Evolutionary conservation across 495 filamentous ascomycete genomes (phyloP), one percentile per base, ranked within the genome.

Genomic region (Glonium stellatum): DNA sequence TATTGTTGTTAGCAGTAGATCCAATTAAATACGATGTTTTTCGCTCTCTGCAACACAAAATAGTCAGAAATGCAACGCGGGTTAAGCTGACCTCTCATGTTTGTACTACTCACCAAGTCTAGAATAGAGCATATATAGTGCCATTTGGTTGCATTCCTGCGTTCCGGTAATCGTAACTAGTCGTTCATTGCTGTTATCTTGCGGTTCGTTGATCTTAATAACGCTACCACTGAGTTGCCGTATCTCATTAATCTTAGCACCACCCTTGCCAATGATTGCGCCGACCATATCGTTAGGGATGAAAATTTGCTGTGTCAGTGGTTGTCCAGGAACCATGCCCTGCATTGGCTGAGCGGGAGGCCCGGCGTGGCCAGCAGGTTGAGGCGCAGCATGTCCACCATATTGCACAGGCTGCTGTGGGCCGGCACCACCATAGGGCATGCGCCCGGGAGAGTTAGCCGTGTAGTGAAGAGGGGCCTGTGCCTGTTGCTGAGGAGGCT

Each of bases 241-340:
- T 61, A 98, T 98, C 77, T 98, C 93, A 70, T 98, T 98, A 79
- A 98, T 98, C 83, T 98, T 98, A 23, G 90, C 89, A 61, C 93
- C 93, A 58, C 93, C 95, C 77, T 98, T 98, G 60, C 93, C 93
- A 68, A 98, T 98, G 67, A 98, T 98, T 50, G 93, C 93, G 52
- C 93, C 93, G 55, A 98, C 93, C 93, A 98, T 98, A 69, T 98
- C 93, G 72, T 98, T 98, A 47, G 93, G 93, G 69, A 98, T 98
- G 76, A 85, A 98, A 64, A 98, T 98, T 73, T 98, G 93, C 70
- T 98, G 93, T 1, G 93, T 98, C 64, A 98, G 75, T 58, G 93
- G 90, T 61, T 92, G 86, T 37, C 89, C 90, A 37, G 88, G 86
- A 58, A 93, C 81, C 67, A 86, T 83, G 46, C 83, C 84, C 66